Conservation (phyloP, 257 asterid genomes). For the Solanum lycopersicoides region DNA sequence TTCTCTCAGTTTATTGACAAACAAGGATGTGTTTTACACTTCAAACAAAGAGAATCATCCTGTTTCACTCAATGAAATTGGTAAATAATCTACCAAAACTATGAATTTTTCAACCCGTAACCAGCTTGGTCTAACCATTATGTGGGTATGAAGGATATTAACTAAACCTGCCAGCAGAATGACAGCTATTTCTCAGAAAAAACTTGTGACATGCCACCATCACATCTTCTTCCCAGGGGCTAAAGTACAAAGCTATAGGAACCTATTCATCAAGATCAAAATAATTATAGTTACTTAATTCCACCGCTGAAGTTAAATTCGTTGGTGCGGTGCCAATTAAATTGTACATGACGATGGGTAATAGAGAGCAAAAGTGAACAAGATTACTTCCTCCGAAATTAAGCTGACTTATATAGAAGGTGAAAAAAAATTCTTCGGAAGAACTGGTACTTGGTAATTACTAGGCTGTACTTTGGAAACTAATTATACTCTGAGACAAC, state of each 20-base stretch:
- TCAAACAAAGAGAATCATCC: background rate
- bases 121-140: background rate
- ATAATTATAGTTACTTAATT: background rate
- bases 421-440: background rate
- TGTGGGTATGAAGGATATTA: background rate
- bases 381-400: background rate
- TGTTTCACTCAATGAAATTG: background rate
- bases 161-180: background rate
- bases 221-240: background rate
- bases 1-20: background rate
- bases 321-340: background rate
- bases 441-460: background rate
- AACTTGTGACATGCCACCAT: background rate
- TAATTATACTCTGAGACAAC: background rate
- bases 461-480: background rate
- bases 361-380: background rate
- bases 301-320: background rate
- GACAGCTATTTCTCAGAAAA: background rate
- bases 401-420: background rate
- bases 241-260: background rate
- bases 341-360: background rate
- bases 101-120: background rate
- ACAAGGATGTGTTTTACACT: background rate
- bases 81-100: background rate
- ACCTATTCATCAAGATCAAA: background rate